Evolutionary conservation across 2,329 filamentous ascomycete genomes (phyloP), one percentile per base, ranked within the genome.

Genomic region (Zasmidium citrigriseum): DNA sequence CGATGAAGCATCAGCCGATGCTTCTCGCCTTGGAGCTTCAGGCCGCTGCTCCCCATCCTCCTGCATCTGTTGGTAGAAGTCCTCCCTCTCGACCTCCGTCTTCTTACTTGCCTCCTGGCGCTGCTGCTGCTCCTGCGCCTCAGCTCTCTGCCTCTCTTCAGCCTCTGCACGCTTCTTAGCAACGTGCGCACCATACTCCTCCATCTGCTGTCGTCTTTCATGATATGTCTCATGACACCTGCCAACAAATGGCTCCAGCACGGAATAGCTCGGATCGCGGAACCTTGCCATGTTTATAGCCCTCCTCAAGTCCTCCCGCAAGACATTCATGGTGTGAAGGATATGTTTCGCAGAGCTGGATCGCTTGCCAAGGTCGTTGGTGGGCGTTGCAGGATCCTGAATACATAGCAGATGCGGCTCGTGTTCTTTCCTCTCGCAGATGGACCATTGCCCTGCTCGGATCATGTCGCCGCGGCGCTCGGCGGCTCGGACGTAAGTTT

Each of bases 301-400:
- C 2, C 14, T 18, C 21, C 20, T 27, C 49, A 46, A 38, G 34
- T 16, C 4, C 4, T 41, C 14, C 7, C 16, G 16, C 5, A 16
- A 11, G 14, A 16, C 18, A 7, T n/a, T 14, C 5, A 84, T 77
- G 0, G 77, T 80, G 12, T 56, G 59, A 59, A 81, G 76, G 16
- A 86, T 65, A 57, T 85, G 79, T 58, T 77, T 77, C 60, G 83
- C 81, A 14, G 76, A 76, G 54, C 76, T 72, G 46, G 73, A 77
- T 54, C 77, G 77, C 46, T 73, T 72, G 29, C 85, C 85, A 1
- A 87, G 75, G 65, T 88, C 82, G 67, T 85, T 86, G 65, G 76
- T 76, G 20, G 78, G 76, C 65, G 86, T 78, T 7, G 82, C 81
- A 0, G 85, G 85, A 64, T 88, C 84, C 69, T 86, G 83, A 14